Percentiles rank a stretch among this genome's conserved stretches.
phyloP scores from a whole-genome alignment of 2,329 filamentous ascomycete species.

The Incumbomyces lentus region DNA sequence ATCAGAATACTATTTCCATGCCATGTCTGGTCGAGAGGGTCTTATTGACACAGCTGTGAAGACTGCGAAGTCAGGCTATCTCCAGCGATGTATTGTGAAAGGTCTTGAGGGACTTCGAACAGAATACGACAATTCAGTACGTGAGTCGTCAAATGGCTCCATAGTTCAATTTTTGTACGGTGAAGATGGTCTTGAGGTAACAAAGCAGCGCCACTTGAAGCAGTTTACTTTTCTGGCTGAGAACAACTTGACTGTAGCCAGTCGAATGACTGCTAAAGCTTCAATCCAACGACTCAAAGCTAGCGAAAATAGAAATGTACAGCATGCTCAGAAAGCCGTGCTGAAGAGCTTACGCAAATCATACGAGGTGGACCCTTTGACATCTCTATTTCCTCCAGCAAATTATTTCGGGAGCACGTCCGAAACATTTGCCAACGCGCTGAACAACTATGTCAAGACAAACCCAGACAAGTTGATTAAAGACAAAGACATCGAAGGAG shows the following conservation, averaged over 20 bases:
- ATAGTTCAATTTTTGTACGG: conserved; percentile 94
- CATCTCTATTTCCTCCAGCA: conserved; percentile 62
- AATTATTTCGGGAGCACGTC: conserved; percentile 77
- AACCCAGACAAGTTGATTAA: conserved; percentile 56
- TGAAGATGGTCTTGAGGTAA: conserved; percentile 88
- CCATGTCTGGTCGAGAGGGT: conserved; percentile 97
- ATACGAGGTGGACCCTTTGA: conserved; percentile 63
- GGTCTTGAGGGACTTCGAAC: conserved; percentile 93
- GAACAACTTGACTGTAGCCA: conserved; percentile 71
- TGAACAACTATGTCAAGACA: conserved; percentile 64
- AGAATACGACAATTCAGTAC: conserved; percentile 86
- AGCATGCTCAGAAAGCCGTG: conserved; percentile 37
- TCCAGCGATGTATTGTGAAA: conserved; percentile 95
- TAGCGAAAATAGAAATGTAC: conserved; percentile 6
- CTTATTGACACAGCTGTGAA: conserved; percentile 98
- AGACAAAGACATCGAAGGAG: conserved; percentile 46
- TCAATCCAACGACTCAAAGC: conserved; percentile 8
- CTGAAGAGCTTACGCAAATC: conserved; percentile 52
- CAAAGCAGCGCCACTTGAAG: conserved; percentile 81
- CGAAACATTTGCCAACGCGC: conserved; percentile 66
- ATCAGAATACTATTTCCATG: conserved; percentile 98
- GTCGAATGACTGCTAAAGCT: conserved; percentile 60
- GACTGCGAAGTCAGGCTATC: conserved; percentile 89
- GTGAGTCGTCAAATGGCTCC: conserved; percentile 76
- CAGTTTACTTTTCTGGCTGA: conserved; percentile 85